Base-by-base conservation (phyloP, 2,329 filamentous ascomycete species). In the Tolypocladium album region DNA sequence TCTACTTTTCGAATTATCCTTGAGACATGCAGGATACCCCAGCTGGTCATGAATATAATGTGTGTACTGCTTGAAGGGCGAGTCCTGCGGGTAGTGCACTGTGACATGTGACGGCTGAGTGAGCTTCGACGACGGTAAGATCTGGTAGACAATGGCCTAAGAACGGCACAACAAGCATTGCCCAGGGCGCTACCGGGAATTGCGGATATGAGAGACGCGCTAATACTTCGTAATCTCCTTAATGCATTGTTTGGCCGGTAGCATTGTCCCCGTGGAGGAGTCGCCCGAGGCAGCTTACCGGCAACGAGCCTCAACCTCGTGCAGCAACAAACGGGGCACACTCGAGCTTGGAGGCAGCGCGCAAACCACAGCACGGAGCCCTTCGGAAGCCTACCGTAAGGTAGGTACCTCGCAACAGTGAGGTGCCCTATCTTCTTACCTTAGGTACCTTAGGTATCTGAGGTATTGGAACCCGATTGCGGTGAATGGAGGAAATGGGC, bases 41-140 rank as follows among this genome's bases (percentile, higher is more conserved):
- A 60, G 58, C 52, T 61, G 57, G 56, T 61, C 57, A 64, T 65
- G 64, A 64, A 64, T 61, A 64, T 62, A 65, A 61, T 62, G 55
- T 52, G 60, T 62, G 40, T 52, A 56, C 50, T 36, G 59, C 50
- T 36, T 60, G 27, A 53, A 36, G 4, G 20, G 4, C 15, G 7
- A 36, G 27, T 36, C 27, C 27, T 12, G 8, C 15, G 31, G 9
- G 4, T 4, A n/a, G 31, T n/a, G 31, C 27, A n/a, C 31, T 2
- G 31, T n/a, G 27, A 7, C 6, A n/a, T 36, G 15, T 34, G 50
- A n/a, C 47, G 24, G 39, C 39, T 20, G 15, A 20, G 15, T 4
- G 15, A 4, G 40, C 27, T 52, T 31, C 7, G 27, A 20, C 17
- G 22, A 52, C 3, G 13, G 24, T 3, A 27, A 31, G 24, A 24